Evolutionary conservation across 225 moss, liverwort and hornwort species (phyloP), one percentile per base, ranked within the genome.

Genomic region (Physcomitrellopsis africana): DNA sequence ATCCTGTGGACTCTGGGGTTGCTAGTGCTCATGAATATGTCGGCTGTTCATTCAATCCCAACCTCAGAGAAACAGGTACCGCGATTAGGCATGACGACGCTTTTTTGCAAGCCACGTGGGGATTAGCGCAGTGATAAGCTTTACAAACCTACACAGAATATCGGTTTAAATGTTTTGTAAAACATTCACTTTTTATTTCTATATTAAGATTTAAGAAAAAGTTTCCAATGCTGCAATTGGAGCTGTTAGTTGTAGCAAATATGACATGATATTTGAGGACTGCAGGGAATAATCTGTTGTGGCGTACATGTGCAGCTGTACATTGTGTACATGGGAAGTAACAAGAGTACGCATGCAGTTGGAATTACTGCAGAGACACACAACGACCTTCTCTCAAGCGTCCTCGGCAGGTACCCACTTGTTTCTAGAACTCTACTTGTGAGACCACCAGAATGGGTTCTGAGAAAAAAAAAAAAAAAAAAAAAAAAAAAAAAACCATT

Each of bases 271-370:
- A 43, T 43, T 42, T 51, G 52, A 16, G 7, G 7, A 42, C 43
- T 65, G 45, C 1, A 26, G 48, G 10, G 23, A 37, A 62, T 62
- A 16, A 11, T 61, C 26, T 55, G 60, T 63, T 56, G 57, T 2
- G 67, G 22, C 72, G 56, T 63, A 29, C 72, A 55, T 77, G 65
- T 71, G 80, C 19, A 84, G 84, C 49, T 84, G 77, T 84, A 84
- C 70, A 81, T 84, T 53, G 84, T 84, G 49, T 84, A 84, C 75
- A 81, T 84, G 84, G 84, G 84, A 62, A 84, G 81, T 67, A 84
- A 62, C 55, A 74, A 60, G 20, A 69, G 73, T 18, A 56, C 67
- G 51, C 70, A 61, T 46, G 71, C 70, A 5, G 57, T 57, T 67
- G 77, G 78, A 45, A 78, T 67, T 45, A 72, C 77, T 37, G 60